Evolutionary conservation across 441 rosid genomes (phyloP), one percentile per base, ranked within the genome.

Genomic region (Corymbia calophylla): DNA sequence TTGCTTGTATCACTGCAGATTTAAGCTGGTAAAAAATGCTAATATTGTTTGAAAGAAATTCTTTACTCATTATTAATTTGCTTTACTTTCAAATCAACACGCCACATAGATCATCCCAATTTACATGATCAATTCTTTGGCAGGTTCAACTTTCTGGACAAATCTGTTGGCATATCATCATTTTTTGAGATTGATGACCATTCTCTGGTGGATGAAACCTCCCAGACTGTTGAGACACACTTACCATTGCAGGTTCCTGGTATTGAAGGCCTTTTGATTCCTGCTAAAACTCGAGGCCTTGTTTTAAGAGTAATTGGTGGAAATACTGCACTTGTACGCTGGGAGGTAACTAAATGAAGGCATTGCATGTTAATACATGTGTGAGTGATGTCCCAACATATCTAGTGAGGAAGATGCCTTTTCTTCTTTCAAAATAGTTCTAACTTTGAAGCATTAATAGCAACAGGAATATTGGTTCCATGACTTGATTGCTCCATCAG

Each of bases 81-180:
- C 77, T 64, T 53, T 51, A 73, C 64, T 49, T 84, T 88, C 87
- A 87, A 66, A n/a, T 29, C 82, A 32, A 60, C 81, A 25, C 54
- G 35, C 86, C 81, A 73, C 60, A 19, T 18, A 44, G 58, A 18
- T 53, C 66, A 51, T 48, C 55, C 73, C 48, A 35, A 62, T 21
- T 23, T 27, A 29, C 70, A 25, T 1, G 51, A 85, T 93, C 73
- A 55, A 90, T 73, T 90, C 91, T 87, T 82, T 56, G 87, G 91
- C 98, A 98, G 99, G 95, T 98, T 94, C 93, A 97, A 93, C 92
- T 98, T 96, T 93, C 94, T 98, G 93, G 96, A 97, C 92, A 97
- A 95, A 92, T 97, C 98, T 87, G 95, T 96, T 25, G 99, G 99
- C 87, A 88, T 97, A 92, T 95, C 99, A 53, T 93, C 99, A 80